Conservation (phyloP, 306 rosid genomes). For the Quercus berberidifolia region DNA sequence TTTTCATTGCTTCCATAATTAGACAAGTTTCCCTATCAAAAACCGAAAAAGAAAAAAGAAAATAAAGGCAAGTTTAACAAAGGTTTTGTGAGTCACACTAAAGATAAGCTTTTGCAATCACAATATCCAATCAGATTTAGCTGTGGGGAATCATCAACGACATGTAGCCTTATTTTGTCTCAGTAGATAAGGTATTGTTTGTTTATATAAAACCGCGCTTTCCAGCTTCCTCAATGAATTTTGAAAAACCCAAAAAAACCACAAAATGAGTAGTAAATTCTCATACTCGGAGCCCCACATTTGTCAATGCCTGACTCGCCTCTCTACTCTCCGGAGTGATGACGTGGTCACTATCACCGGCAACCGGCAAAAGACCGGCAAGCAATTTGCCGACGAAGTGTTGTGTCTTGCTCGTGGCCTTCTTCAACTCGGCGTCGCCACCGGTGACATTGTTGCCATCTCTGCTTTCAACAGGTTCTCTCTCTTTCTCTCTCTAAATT, state of each 20-base stretch:
- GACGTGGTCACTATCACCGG: conserved; percentile 42
- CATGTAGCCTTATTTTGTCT: neutral
- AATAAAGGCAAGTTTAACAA: too few species aligned
- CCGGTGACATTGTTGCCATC: conserved; percentile 70
- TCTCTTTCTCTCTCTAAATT: too few species aligned
- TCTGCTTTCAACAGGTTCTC: conserved; percentile 72
- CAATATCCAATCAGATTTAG: neutral
- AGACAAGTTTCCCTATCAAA: too few species aligned
- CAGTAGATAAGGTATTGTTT: neutral
- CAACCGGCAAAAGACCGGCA: conserved; percentile 43
- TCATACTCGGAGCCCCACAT: conserved; percentile 48
- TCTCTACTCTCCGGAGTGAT: conserved; percentile 34
- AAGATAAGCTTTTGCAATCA: neutral
- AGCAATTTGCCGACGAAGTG: conserved; percentile 56
- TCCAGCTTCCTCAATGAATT: neutral
- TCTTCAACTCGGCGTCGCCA: conserved; percentile 42
- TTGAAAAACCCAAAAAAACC: neutral
- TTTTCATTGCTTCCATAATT: too few species aligned
- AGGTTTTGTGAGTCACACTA: too few species aligned
- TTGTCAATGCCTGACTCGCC: conserved; percentile 69
- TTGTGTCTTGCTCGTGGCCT: conserved; percentile 55
- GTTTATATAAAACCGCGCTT: neutral
- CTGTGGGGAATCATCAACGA: neutral
- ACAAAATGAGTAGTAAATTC: conserved; percentile 32
- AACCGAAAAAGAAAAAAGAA: too few species aligned